Percentiles rank a stretch among this genome's conserved stretches.
Conservation (phyloP, 2,329 filamentous ascomycete species). For the Phaeoacremonium minimum region DNA sequence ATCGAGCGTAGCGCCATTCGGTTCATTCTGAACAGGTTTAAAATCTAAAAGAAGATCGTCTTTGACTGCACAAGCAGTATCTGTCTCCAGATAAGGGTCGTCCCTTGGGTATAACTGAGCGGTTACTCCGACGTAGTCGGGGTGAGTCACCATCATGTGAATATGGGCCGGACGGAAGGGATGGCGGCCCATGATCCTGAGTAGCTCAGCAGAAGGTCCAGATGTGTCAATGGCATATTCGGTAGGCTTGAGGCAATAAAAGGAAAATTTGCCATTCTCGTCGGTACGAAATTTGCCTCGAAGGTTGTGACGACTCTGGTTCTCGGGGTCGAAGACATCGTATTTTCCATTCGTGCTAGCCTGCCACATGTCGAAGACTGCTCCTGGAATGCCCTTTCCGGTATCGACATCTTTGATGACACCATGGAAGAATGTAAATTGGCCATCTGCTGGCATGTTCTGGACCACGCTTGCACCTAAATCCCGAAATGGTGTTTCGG, state of each 20-base stretch:
- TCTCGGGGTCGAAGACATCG: slow-evolving; percentile 58
- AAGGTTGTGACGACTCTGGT: slow-evolving; percentile 58
- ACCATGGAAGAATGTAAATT: slow-evolving; percentile 54
- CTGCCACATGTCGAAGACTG: slow-evolving; percentile 58
- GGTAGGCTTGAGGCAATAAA: slow-evolving; percentile 61
- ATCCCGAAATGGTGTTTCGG: slow-evolving; percentile 51
- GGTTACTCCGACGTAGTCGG: slow-evolving; percentile 57
- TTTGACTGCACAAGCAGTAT: slow-evolving; percentile 31
- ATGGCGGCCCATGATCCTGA: slow-evolving; percentile 16
- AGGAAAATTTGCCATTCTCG: slow-evolving; percentile 56
- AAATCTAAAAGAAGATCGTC: slow-evolving; percentile 37
- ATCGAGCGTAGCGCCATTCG: slow-evolving; percentile 21
- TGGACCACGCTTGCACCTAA: slow-evolving; percentile 46
- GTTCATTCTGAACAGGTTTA: slow-evolving; percentile 30
- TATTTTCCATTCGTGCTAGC: slow-evolving; percentile 55
- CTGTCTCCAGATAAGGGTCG: slow-evolving; percentile 46
- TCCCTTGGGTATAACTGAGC: slow-evolving; percentile 63
- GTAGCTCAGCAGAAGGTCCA: slow-evolving; percentile 22
- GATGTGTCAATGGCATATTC: slow-evolving; percentile 59
- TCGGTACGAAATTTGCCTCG: slow-evolving; percentile 61
- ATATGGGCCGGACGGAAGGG: slow-evolving; percentile 17
- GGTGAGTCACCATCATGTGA: slow-evolving; percentile 30
- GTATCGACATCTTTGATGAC: slow-evolving; percentile 14
- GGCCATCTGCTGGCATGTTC: slow-evolving; percentile 24
- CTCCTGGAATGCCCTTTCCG: slow-evolving; percentile 26